phyloP scores from a whole-genome alignment of 1,284 basidiomycete species.

The Austroboletus novae-zelandiae region DNA sequence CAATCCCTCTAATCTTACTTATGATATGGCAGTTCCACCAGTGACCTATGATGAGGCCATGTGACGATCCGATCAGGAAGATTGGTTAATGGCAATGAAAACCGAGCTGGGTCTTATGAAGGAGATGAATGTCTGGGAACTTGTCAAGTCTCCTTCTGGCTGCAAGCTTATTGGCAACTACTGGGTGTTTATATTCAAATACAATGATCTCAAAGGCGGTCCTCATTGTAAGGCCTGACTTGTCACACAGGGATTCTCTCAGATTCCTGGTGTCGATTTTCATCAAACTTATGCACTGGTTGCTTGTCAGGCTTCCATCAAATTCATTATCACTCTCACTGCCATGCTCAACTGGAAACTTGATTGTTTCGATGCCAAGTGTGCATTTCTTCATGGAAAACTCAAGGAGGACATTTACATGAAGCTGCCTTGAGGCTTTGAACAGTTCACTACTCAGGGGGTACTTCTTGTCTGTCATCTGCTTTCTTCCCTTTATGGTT shows the following conservation, averaged over 20 bases:
- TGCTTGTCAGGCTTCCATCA: constrained; percentile 16
- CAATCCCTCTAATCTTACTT: too few relatives aligned
- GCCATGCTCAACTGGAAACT: constrained; percentile 18
- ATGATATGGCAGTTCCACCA: too few relatives aligned
- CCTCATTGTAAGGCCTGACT: constrained; percentile 36
- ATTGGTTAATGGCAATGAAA: too few relatives aligned
- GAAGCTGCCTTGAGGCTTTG: constrained; percentile 3
- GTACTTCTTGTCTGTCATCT: background rate
- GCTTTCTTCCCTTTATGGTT: constrained; percentile 3
- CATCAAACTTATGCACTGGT: constrained; percentile 28
- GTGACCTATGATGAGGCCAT: too few relatives aligned
- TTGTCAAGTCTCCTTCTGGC: background rate
- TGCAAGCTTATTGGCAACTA: background rate
- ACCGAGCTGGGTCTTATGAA: background rate
- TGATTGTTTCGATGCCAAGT: constrained; percentile 12
- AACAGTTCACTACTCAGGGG: background rate
- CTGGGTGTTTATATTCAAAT: constrained; percentile 8
- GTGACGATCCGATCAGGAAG: too few relatives aligned
- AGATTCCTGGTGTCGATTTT: constrained; percentile 39
- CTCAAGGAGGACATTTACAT: constrained; percentile 12
- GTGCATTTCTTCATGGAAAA: constrained; percentile 2
- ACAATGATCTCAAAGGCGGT: background rate
- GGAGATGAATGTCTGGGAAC: constrained; percentile 9
- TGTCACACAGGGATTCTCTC: constrained; percentile 40
- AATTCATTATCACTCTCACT: constrained; percentile 24